phyloP scores from a whole-genome alignment of 2,329 filamentous ascomycete species.

The Diplodia seriata region DNA sequence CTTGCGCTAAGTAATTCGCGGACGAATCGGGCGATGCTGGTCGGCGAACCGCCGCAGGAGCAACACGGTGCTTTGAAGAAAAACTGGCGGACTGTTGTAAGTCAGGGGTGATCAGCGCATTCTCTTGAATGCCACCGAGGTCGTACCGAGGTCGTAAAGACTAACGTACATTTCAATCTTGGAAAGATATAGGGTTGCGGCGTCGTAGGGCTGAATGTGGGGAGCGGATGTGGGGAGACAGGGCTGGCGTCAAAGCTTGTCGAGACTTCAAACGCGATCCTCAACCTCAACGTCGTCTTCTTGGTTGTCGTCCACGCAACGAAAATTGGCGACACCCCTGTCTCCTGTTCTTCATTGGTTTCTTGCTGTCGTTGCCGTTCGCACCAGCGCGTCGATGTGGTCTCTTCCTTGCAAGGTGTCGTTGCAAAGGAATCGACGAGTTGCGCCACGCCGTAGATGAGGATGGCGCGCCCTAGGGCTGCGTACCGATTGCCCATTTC shows the following conservation, averaged over 20 bases:
- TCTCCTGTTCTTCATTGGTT: too few species aligned
- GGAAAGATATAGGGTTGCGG: background rate
- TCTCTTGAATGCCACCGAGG: too few species aligned
- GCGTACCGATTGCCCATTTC: too few species aligned
- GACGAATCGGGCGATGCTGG: background rate
- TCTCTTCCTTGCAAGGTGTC: too few species aligned
- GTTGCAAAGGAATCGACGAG: background rate
- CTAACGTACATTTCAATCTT: too few species aligned
- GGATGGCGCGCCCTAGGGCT: background rate
- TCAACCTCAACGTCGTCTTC: background rate
- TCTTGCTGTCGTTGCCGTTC: background rate
- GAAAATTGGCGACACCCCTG: background rate
- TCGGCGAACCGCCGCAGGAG: background rate
- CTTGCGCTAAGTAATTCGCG: background rate
- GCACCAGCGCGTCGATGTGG: background rate
- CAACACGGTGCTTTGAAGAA: background rate
- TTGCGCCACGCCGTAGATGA: background rate
- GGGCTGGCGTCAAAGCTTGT: conserved; percentile 20
- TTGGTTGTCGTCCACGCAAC: background rate
- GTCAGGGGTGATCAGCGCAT: too few species aligned
- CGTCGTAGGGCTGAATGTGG: conserved; percentile 20
- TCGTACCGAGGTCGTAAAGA: too few species aligned
- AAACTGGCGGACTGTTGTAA: too few species aligned
- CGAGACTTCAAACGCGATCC: conserved; percentile 7
- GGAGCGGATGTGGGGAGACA: background rate